Base-by-base conservation (phyloP, 2,329 filamentous ascomycete genomes). In the Madurella fahalii region DNA sequence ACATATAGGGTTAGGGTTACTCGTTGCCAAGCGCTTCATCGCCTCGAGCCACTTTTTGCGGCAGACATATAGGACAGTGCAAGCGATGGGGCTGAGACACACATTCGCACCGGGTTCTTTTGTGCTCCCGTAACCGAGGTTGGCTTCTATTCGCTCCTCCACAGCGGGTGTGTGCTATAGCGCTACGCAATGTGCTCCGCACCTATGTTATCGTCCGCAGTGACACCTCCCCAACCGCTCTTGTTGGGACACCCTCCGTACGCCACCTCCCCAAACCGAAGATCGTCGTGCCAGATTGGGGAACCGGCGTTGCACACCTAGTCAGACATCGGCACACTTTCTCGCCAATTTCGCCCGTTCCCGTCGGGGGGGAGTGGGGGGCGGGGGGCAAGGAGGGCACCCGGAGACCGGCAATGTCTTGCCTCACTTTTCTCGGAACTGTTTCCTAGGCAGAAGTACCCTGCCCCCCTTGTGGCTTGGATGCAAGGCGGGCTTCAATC, bases 401-500 rank as follows among this genome's bases (percentile, higher is more conserved):
- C 52, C 57, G 52, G 50, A 56, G 16, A 47, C 40, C 51, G 44
- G 18, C 17, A 43, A 42, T 42, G 12, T 37, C 34, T 12, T 37
- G 34, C 25, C 25, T 25, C 25, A 7, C 25, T 25, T 37, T 15
- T 37, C 34, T 37, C 34, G 11, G 13, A 37, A 15, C 34, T 15
- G 9, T 37, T 15, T 37, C 34, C 34, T 12, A n/a, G 32, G 15
- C 7, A 44, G 41, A 31, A 20, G 15, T 30, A 45, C 30, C 37
- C 13, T 42, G 30, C 18, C 47, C 20, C n/a, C 34, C 49, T 53
- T 53, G 61, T 18, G 40, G 64, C 49, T 70, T 66, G 47, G 63
- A 66, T 17, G 72, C 79, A 60, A 95, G 74, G 54, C 88, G 80
- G 64, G 75, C 73, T 78, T 96, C 92, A 60, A 89, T 85, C 79